Percentiles rank a stretch among this genome's conserved stretches.
Evolutionary conservation across 495 filamentous ascomycete species (phyloP).

Genomic region (Penicillium lagena): DNA sequence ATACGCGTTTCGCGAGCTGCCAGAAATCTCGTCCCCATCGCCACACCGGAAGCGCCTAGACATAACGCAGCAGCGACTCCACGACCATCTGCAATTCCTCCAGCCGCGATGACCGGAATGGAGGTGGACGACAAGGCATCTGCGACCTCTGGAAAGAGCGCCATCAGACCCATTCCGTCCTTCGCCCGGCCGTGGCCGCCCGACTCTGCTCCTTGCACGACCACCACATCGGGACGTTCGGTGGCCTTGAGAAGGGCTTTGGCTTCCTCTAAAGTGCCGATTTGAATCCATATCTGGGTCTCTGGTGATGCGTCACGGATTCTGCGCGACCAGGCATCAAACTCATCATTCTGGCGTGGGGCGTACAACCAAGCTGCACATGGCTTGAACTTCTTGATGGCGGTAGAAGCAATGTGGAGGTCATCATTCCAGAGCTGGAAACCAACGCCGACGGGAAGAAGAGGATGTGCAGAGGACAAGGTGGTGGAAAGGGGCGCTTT

Average conservation of each 20-base stretch:
- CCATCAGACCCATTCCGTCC: conserved; percentile 51
- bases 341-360: conserved; percentile 37
- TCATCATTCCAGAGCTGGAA: conserved; percentile 53
- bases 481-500: conserved; percentile 3
- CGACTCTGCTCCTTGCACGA: conserved; percentile 67
- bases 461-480: conserved; percentile 8
- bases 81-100: conserved; percentile 64
- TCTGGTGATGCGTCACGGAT: conserved; percentile 39
- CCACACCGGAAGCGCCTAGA: conserved; percentile 61
- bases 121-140: conserved; percentile 42
- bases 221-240: conserved; percentile 56
- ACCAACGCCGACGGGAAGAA: conserved; percentile 57
- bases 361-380: conserved; percentile 70
- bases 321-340: conserved; percentile 47
- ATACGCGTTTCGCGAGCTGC: conserved; percentile 60
- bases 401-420: conserved; percentile 33
- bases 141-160: conserved; percentile 51
- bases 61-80: conserved; percentile 57
- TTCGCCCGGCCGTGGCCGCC: conserved; percentile 64
- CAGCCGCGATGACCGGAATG: conserved; percentile 61
- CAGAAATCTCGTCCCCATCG: conserved; percentile 68
- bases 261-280: conserved; percentile 55
- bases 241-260: conserved; percentile 27
- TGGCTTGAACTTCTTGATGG: conserved; percentile 44
- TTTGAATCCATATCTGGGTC: conserved; percentile 62